Conservation (phyloP, 805 yeast species). For the Ogataea trehaloabstinens region DNA sequence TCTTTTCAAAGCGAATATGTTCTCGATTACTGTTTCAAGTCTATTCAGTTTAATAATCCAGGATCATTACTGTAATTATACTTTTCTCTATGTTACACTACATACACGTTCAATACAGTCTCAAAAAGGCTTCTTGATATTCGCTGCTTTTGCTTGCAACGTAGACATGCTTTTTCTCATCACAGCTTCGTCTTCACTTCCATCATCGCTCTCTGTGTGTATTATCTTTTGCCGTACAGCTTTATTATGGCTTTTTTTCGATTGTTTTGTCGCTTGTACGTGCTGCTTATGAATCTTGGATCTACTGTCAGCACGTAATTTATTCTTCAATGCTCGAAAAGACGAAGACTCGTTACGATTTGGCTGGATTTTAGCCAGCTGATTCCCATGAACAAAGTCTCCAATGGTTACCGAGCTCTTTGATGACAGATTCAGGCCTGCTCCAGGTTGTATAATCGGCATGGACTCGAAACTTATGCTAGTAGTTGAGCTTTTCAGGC, state of each 20-base stretch:
- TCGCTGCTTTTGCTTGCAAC: constrained; percentile 1
- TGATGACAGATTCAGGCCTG: constrained; percentile 22
- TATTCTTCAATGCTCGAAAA: constrained; percentile 27
- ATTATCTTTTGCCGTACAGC: background rate
- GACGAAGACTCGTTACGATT: constrained; percentile 17
- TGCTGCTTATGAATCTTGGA: constrained; percentile 6
- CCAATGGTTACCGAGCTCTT: constrained; percentile 12
- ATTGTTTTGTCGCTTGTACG: background rate
- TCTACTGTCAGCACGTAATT: constrained; percentile 25
- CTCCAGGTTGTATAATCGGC: constrained; percentile 30
- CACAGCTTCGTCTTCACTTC: constrained; percentile 25
- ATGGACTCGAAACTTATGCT: constrained; percentile 12
- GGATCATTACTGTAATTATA: background rate
- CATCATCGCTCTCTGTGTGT: constrained; percentile 9
- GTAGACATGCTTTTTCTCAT: constrained; percentile 11
- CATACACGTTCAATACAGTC: too few species aligned
- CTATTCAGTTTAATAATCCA: background rate
- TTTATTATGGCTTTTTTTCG: constrained; percentile 2
- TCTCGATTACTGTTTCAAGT: background rate
- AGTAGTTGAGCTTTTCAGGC: background rate
- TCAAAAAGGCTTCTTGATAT: constrained; percentile 25
- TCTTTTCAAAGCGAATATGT: background rate
- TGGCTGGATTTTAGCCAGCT: constrained; percentile 7
- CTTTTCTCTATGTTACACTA: background rate
- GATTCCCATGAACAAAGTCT: constrained; percentile 21